Percentiles rank a stretch among this genome's conserved stretches.
These are phyloP conservation scores for Metschnikowia cubensis DNA, from an alignment of 805 yeast species.

Conservation along the genomic window DNA sequence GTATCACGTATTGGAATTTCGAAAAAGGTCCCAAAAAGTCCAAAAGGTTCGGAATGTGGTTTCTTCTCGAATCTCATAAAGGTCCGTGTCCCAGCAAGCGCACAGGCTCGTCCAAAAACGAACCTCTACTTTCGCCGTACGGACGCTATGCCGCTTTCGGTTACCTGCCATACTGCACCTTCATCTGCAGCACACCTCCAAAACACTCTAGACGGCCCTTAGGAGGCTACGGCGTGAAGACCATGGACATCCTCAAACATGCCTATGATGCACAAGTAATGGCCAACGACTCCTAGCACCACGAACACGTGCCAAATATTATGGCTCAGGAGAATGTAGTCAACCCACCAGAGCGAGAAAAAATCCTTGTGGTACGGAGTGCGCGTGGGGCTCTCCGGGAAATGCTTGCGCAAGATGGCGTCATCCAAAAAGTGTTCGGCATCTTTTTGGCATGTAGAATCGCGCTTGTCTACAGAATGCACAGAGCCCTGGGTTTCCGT, in stretches of 20 bases:
- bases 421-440: constrained; percentile 22
- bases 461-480: constrained; percentile 1
- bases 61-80: neutral
- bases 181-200: neutral
- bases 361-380: constrained; percentile 40
- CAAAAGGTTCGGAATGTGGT: too few species aligned
- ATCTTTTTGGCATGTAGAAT: neutral
- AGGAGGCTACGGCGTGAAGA: neutral
- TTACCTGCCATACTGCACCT: neutral
- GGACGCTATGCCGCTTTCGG: neutral
- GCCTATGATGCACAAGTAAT: constrained; percentile 71
- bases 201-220: neutral
- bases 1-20: too few species aligned
- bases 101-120: neutral
- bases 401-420: constrained; percentile 33
- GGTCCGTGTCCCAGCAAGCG: neutral
- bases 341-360: constrained; percentile 78
- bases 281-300: constrained; percentile 83
- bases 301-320: constrained; percentile 94
- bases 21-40: too few species aligned
- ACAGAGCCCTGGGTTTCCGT: neutral
- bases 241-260: constrained; percentile 49
- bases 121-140: neutral
- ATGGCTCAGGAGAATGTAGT: constrained; percentile 72
- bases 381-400: constrained; percentile 28